Evolutionary conservation across 768 basidiomycete genomes (phyloP).

Genomic region (Naganishia vishniacii): DNA sequence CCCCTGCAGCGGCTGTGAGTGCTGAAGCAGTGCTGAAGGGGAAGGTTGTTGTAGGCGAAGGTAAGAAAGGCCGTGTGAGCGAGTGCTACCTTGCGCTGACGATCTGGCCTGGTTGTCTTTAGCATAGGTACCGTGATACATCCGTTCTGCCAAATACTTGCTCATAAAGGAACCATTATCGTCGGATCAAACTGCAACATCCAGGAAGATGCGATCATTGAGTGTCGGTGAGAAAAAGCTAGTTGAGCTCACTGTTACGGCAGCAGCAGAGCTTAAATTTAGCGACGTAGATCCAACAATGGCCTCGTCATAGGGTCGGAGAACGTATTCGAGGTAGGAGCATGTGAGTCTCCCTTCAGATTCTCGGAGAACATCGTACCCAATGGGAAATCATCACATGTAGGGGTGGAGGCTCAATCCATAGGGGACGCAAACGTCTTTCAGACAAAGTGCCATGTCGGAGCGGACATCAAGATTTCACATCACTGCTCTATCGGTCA

Average conservation of each 20-base stretch:
- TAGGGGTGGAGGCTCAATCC: slow-evolving; percentile 39
- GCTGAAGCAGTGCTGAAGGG: slow-evolving; percentile 92
- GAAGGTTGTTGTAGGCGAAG: slow-evolving; percentile 76
- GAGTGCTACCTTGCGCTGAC: not conserved
- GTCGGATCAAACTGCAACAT: slow-evolving; percentile 84
- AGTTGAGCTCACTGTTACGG: too few species aligned
- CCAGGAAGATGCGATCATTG: slow-evolving; percentile 83
- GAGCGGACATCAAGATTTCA: slow-evolving; percentile 71
- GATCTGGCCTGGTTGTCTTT: not conserved
- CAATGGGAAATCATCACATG: not conserved
- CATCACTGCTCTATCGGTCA: slow-evolving; percentile 74
- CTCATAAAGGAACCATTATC: slow-evolving; percentile 80
- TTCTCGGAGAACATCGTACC: not conserved
- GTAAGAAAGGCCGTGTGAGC: slow-evolving; percentile 35
- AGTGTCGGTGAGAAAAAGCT: slow-evolving; percentile 63
- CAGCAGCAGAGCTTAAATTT: too few species aligned
- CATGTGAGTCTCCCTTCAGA: slow-evolving; percentile 58
- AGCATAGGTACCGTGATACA: slow-evolving; percentile 74
- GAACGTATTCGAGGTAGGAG: slow-evolving; percentile 90
- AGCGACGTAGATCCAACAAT: not conserved
- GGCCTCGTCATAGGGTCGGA: slow-evolving; percentile 66
- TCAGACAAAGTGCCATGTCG: slow-evolving; percentile 73
- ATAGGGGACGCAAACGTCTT: slow-evolving; percentile 83
- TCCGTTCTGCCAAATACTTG: slow-evolving; percentile 88
- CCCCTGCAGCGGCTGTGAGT: slow-evolving; percentile 65